Evolutionary conservation across 1,139 yeast genomes (phyloP).

Genomic region (Lodderomyces elongisporus): DNA sequence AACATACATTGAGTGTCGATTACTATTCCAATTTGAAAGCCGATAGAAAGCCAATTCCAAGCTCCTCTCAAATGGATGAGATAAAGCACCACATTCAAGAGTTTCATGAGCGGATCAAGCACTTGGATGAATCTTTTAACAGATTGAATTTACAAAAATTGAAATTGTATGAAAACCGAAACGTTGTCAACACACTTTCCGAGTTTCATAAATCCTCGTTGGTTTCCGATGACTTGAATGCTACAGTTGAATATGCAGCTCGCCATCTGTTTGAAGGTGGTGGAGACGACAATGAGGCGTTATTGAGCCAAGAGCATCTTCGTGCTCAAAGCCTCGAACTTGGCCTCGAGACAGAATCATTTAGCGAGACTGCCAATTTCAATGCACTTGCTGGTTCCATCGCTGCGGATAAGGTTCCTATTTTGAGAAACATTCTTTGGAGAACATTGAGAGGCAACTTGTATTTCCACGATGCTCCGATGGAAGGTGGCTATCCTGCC

Average conservation of each 20-base stretch:
- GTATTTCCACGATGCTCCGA: constrained; percentile 45
- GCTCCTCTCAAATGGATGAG: constrained; percentile 29
- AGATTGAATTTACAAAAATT: constrained; percentile 19
- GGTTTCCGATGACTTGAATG: constrained; percentile 10
- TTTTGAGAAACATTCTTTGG: constrained; percentile 51
- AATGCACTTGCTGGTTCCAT: constrained; percentile 50
- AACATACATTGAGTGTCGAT: constrained; percentile 24
- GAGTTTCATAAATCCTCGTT: constrained; percentile 22
- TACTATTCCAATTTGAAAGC: constrained; percentile 21
- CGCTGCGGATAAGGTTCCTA: constrained; percentile 38
- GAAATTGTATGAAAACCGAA: constrained; percentile 30
- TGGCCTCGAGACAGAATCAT: constrained; percentile 21
- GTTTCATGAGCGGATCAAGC: constrained; percentile 26
- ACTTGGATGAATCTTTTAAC: constrained; percentile 29
- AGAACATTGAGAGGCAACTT: constrained; percentile 52
- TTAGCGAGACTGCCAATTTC: constrained; percentile 45
- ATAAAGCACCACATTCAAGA: constrained; percentile 19
- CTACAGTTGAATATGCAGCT: constrained; percentile 12
- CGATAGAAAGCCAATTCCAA: constrained; percentile 25
- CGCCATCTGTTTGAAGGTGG: constrained; percentile 15
- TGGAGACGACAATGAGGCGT: constrained; percentile 31
- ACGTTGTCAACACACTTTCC: constrained; percentile 27
- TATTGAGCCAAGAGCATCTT: constrained; percentile 23
- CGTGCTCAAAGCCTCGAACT: constrained; percentile 25
- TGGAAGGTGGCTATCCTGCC: constrained; percentile 31